Conservation (phyloP, 371 early-diverging fungal species). For the Lichtheimia ornata region DNA sequence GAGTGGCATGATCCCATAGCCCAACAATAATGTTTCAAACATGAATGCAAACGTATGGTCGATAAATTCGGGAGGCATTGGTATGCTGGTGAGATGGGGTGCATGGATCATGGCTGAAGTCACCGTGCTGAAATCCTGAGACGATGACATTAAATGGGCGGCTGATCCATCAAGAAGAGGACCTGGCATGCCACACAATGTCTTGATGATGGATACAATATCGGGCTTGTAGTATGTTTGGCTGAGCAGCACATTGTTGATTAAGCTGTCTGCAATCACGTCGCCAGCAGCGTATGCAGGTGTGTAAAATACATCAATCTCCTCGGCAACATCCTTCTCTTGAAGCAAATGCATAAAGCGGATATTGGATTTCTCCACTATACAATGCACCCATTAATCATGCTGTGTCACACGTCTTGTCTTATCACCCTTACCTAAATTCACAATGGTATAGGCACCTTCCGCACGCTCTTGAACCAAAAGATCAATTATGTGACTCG, state of each 20-base stretch:
- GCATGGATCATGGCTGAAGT: conserved; percentile 19
- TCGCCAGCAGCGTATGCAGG: conserved; percentile 56
- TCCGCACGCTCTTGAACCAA: conserved; percentile 23
- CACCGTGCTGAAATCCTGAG: conserved; percentile 23
- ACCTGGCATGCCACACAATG: conserved; percentile 53
- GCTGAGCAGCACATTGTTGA: conserved; percentile 49
- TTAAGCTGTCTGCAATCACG: conserved; percentile 45
- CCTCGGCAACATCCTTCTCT: conserved; percentile 38
- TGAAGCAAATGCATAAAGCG: conserved; percentile 48
- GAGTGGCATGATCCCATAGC: conserved; percentile 43
- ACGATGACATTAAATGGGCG: conserved; percentile 21
- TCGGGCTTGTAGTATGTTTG: conserved; percentile 56
- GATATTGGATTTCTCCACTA: conserved; percentile 50
- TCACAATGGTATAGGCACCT: conserved; percentile 35
- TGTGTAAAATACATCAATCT: conserved; percentile 38
- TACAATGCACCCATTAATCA: background rate
- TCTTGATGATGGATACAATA: conserved; percentile 53
- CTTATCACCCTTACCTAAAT: conserved; percentile 19
- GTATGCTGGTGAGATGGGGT: conserved; percentile 37
- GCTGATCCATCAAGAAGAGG: conserved; percentile 27
- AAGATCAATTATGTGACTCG: conserved; percentile 40
- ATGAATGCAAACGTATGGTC: conserved; percentile 38
- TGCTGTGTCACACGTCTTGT: background rate
- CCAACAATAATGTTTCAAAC: conserved; percentile 40
- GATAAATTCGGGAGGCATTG: conserved; percentile 38